Conservation (phyloP, 768 basidiomycete genomes). For the Sporobolomyces phaffii region DNA sequence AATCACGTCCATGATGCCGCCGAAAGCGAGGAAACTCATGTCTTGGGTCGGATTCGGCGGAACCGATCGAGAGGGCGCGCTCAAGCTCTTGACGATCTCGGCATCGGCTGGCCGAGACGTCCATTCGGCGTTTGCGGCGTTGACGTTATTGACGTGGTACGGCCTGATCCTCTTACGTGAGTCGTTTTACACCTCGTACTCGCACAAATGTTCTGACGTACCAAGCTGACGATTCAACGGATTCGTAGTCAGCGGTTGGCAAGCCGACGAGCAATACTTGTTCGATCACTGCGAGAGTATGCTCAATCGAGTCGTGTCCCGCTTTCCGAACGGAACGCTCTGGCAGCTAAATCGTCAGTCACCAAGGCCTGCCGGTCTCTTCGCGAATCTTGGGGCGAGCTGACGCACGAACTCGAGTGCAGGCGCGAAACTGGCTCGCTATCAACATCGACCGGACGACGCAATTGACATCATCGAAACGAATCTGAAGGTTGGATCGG, state of each 20-base stretch:
- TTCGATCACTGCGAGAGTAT: constrained; percentile 1
- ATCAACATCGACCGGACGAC: background rate
- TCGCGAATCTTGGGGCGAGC: no score
- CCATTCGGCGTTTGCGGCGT: constrained; percentile 23
- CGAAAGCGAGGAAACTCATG: constrained; percentile 29
- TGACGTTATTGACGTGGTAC: constrained; percentile 29
- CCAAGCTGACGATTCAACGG: background rate
- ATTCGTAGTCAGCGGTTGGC: constrained; percentile 36
- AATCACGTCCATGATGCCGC: constrained; percentile 22
- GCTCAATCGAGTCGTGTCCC: constrained; percentile 7
- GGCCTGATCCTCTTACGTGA: constrained; percentile 33
- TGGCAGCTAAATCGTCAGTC: constrained; percentile 31
- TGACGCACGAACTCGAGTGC: background rate
- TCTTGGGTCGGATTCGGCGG: constrained; percentile 24
- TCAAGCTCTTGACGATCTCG: constrained; percentile 33
- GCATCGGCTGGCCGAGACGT: constrained; percentile 16
- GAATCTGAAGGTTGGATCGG: background rate
- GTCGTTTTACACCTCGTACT: background rate
- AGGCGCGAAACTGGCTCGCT: constrained; percentile 30
- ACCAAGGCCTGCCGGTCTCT: no score
- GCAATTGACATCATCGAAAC: constrained; percentile 27
- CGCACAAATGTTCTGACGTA: background rate
- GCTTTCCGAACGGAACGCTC: constrained; percentile 28
- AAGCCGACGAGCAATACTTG: constrained; percentile 14
- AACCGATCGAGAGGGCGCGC: constrained; percentile 15